A percentile compares a stretch with the other conserved stretches of the same genome.
phyloP scores from a whole-genome alignment of 495 filamentous ascomycete genomes.

The Hypoxylon trugodes region DNA sequence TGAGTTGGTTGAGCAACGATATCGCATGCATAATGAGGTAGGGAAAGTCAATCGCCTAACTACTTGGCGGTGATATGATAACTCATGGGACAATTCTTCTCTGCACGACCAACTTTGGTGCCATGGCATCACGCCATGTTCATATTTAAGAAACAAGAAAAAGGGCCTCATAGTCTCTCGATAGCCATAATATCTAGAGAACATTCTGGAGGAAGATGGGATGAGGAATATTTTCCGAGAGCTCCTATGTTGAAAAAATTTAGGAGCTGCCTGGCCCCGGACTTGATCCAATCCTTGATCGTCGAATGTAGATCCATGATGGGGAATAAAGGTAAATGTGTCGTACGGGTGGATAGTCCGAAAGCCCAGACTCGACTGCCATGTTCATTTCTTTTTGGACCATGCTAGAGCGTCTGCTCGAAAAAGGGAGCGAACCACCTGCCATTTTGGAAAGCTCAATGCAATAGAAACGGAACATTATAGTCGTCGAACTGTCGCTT shows the following conservation, averaged over 20 bases:
- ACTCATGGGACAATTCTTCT: constrained; percentile 5
- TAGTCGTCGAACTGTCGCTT: constrained; percentile 4
- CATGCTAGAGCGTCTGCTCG: background rate
- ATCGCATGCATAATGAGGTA: constrained; percentile 12
- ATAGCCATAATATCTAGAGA: background rate
- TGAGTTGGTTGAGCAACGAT: constrained; percentile 7
- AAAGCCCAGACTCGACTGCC: constrained; percentile 2
- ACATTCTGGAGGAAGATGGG: constrained; percentile 2
- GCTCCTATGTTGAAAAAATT: background rate
- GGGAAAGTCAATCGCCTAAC: background rate
- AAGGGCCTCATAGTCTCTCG: constrained; percentile 3
- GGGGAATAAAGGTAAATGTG: background rate
- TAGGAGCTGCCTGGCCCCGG: background rate
- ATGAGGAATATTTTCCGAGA: background rate
- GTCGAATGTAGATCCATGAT: constrained; percentile 22
- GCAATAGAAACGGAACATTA: constrained; percentile 10
- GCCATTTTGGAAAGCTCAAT: constrained; percentile 14
- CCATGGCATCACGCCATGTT: constrained; percentile 5
- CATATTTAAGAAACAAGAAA: constrained; percentile 2
- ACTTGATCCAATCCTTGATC: constrained; percentile 5
- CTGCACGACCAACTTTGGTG: background rate
- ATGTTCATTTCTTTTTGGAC: constrained; percentile 6
- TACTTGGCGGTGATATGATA: constrained; percentile 32
- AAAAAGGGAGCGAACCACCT: constrained; percentile 18
- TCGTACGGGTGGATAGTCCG: background rate